Base-by-base conservation (phyloP, 2,329 filamentous ascomycete genomes). In the Fusarium hostae region DNA sequence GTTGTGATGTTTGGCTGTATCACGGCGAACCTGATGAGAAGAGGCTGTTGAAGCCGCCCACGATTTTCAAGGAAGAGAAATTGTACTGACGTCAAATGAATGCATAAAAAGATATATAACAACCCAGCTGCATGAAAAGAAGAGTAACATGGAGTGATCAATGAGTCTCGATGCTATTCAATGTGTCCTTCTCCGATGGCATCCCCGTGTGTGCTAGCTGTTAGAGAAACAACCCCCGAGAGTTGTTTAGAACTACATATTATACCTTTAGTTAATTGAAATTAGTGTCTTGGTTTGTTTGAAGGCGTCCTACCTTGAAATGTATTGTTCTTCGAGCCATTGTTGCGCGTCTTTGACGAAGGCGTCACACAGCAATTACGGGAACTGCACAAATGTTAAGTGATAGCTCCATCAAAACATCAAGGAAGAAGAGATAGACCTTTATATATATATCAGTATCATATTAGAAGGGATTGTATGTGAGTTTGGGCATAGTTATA, bases 191-290 rank as follows among this genome's bases (percentile, higher is more conserved):
- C n/a, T 15, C 47, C n/a, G 1, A 51, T 24, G 30, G 9, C 13
- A 51, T 51, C 16, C 9, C 7, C 12, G 5, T 15, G 16, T 34
- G 24, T 24, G 30, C 9, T 4, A 20, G 9, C 16, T 35, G 22
- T 15, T 24, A 6, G 11, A 15, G 12, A 24, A 11, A 24, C 3
- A 50, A 6, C 28, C 28, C 10, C 16, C n/a, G 7, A n/a, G 15
- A 5, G n/a, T 22, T 13, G 8, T 18, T 22, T 18, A 22, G 15
- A 13, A 28, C 9, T 32, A 22, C 16, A 50, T 20, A 1, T 4
- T 7, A 34, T 24, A 2, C 4, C 11, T 24, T 34, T 0, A 22
- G 11, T 18, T 9, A 24, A 18, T 28, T 5, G 3, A 15, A 22
- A 28, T 9, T 18, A 7, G 3, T 50, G n/a, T 18, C 6, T 34